phyloP scores from a whole-genome alignment of 345 rosid species.

The Sonneratia alba region DNA sequence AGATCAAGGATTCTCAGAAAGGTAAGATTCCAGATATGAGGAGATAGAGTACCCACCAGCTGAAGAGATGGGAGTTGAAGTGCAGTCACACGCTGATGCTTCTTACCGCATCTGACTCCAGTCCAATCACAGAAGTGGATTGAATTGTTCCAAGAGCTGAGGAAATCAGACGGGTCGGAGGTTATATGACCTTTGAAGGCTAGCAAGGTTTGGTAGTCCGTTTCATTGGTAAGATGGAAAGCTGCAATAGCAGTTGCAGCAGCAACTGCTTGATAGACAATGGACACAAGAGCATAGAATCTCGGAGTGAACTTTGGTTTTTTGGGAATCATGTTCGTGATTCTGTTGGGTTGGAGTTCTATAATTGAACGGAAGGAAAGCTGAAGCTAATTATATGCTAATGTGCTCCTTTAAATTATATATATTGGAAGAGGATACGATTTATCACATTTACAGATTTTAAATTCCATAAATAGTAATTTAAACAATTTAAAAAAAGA shows the following conservation, averaged over 20 bases:
- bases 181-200: neutral
- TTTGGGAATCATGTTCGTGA: neutral
- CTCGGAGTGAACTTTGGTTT: neutral
- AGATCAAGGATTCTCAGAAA: neutral
- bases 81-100: constrained; percentile 6
- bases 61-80: neutral
- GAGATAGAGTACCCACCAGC: constrained; percentile 10
- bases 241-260: neutral
- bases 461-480: too few relatives aligned
- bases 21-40: neutral
- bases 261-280: neutral
- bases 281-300: neutral
- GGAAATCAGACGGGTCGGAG: constrained; percentile 10
- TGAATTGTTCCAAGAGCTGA: constrained; percentile 19
- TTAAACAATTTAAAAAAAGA: too few relatives aligned
- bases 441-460: too few relatives aligned
- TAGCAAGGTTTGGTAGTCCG: constrained; percentile 4
- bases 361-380: too few relatives aligned
- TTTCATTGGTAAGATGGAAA: neutral
- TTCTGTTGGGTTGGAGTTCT: neutral
- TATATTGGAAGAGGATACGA: too few relatives aligned
- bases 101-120: constrained; percentile 1
- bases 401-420: too few relatives aligned
- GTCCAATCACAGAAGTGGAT: constrained; percentile 9
- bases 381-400: too few relatives aligned